These are phyloP conservation scores for Umbelopsis vinacea DNA, from an alignment of 192 early-diverging fungal species.

Conservation along the genomic window DNA sequence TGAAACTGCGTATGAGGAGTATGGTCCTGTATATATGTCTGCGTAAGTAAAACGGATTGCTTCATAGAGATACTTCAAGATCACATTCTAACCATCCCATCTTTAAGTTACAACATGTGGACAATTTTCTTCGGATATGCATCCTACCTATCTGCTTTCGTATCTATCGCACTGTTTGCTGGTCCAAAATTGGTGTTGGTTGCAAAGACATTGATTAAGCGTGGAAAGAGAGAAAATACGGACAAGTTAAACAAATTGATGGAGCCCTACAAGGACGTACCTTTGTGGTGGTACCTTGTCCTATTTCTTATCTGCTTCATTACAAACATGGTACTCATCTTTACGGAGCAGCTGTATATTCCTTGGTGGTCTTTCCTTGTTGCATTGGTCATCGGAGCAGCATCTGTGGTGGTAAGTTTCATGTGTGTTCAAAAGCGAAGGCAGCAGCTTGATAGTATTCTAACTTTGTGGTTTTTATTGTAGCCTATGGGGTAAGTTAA, in stretches of 20 bases:
- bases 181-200: conserved; percentile 42
- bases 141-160: conserved; percentile 46
- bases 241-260: conserved; percentile 60
- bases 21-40: conserved; percentile 56
- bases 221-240: conserved; percentile 33
- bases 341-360: conserved; percentile 52
- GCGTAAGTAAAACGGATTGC: not conserved
- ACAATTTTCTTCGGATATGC: conserved; percentile 48
- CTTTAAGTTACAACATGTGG: conserved; percentile 32
- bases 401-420: conserved; percentile 35
- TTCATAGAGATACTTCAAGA: too few species aligned
- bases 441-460: not conserved
- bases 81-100: not conserved
- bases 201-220: conserved; percentile 34
- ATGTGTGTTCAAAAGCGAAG: not conserved
- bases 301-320: conserved; percentile 59
- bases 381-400: conserved; percentile 47
- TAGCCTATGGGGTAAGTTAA: conserved; percentile 2
- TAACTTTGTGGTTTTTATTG: not conserved
- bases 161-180: conserved; percentile 46
- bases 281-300: conserved; percentile 77
- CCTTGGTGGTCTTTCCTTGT: conserved; percentile 64
- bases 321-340: conserved; percentile 51
- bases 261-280: conserved; percentile 75
- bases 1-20: conserved; percentile 54